phyloP scores from a whole-genome alignment of 345 rosid species.

The Moringa oleifera region DNA sequence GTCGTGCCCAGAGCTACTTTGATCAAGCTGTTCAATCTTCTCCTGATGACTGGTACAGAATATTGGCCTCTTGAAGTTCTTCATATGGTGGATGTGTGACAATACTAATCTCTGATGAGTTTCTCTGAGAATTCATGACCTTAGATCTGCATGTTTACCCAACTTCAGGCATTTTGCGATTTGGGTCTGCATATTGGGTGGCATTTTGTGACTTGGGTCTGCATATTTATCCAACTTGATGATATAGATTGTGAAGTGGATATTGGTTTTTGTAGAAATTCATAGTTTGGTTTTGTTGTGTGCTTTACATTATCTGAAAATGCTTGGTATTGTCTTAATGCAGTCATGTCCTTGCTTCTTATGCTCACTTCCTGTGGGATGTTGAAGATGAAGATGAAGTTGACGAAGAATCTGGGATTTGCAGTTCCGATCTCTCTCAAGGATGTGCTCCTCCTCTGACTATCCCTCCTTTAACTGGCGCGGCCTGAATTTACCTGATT shows the following conservation, averaged over 20 bases:
- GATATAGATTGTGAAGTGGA: too few species aligned
- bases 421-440: neutral
- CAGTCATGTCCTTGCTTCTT: slow-evolving; percentile 44
- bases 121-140: too few species aligned
- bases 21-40: slow-evolving; percentile 45
- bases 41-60: slow-evolving; percentile 41
- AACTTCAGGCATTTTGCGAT: too few species aligned
- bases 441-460: neutral
- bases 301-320: too few species aligned
- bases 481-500: slow-evolving; percentile 6
- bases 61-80: neutral
- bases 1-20: slow-evolving; percentile 39
- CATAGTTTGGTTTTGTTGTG: too few species aligned
- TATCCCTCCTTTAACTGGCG: slow-evolving; percentile 12
- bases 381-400: slow-evolving; percentile 25
- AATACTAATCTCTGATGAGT: too few species aligned
- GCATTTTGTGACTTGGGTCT: too few species aligned
- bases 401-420: neutral
- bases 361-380: slow-evolving; percentile 49
- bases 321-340: slow-evolving; percentile 9
- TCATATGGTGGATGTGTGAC: neutral
- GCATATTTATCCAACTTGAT: too few species aligned
- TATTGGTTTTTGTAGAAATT: too few species aligned
- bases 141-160: too few species aligned
- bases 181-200: too few species aligned